These are phyloP conservation scores for Nannochloris sp. DNA, from an alignment of 139 green algal genomes.

Conservation along the genomic window DNA sequence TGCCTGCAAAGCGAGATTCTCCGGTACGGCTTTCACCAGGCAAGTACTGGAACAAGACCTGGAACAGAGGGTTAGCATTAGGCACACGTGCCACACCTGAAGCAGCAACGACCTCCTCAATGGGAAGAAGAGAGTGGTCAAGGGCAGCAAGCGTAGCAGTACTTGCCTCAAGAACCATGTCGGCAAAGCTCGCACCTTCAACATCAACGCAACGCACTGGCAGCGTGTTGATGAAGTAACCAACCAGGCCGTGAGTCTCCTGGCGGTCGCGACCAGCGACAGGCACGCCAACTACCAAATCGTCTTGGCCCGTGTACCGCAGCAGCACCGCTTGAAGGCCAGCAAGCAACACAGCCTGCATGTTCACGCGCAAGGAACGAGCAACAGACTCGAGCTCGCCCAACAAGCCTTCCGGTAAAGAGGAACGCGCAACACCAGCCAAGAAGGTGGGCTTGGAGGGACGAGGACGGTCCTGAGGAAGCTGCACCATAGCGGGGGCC, in stretches of 20 bases:
- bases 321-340: background rate
- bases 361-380: background rate
- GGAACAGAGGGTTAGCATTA: too few relatives aligned
- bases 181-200: background rate
- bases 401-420: background rate
- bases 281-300: background rate
- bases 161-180: background rate
- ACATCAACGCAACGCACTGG: background rate
- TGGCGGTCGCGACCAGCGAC: background rate
- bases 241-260: background rate
- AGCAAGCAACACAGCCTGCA: background rate
- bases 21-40: too few relatives aligned
- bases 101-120: too few relatives aligned
- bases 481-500: background rate
- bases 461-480: slow-evolving; percentile 9
- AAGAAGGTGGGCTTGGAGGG: background rate
- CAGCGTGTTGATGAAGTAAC: slow-evolving; percentile 7
- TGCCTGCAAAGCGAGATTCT: too few relatives aligned
- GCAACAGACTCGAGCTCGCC: background rate
- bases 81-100: too few relatives aligned
- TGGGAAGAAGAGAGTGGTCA: background rate
- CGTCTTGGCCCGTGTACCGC: background rate
- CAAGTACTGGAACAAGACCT: too few relatives aligned
- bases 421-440: background rate
- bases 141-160: background rate